Evolutionary conservation across 495 filamentous ascomycete genomes (phyloP).

Genomic region (Tuber indicum): DNA sequence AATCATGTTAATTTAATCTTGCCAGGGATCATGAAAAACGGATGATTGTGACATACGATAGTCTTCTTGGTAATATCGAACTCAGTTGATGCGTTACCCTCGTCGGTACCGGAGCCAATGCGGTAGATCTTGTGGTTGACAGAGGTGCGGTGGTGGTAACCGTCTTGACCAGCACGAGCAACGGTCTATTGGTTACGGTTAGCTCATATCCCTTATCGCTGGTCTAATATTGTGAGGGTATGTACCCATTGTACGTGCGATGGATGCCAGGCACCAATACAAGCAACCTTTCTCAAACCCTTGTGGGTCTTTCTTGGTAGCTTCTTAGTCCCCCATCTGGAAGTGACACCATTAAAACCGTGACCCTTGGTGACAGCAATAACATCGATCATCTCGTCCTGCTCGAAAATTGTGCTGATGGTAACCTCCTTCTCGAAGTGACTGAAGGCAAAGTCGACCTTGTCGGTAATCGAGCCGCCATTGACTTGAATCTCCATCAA

Average conservation of each 20-base stretch:
- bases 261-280: slow-evolving; percentile 99
- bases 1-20: slow-evolving; percentile 40
- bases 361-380: slow-evolving; percentile 99
- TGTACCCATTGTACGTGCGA: slow-evolving; percentile 94
- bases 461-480: slow-evolving; percentile 86
- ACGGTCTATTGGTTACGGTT: slow-evolving; percentile 55
- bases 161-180: slow-evolving; percentile 98
- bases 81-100: slow-evolving; percentile 87
- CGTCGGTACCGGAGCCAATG: slow-evolving; percentile 82
- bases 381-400: slow-evolving; percentile 99
- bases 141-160: slow-evolving; percentile 99
- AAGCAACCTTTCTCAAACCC: slow-evolving; percentile 99
- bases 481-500: slow-evolving; percentile 99
- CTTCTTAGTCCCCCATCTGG: slow-evolving; percentile 99
- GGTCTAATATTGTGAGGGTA: neutral
- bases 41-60: slow-evolving; percentile 70
- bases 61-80: slow-evolving; percentile 97
- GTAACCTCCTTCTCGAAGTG: slow-evolving; percentile 98
- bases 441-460: slow-evolving; percentile 88
- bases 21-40: neutral
- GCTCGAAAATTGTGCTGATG: slow-evolving; percentile 92
- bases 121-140: slow-evolving; percentile 99
- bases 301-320: slow-evolving; percentile 99
- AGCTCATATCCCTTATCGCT: neutral
- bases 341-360: slow-evolving; percentile 94